Percentiles rank a stretch among this genome's conserved stretches.
These are phyloP conservation scores for Botrytis cinerea DNA, from an alignment of 2,329 filamentous ascomycete species.

Conservation along the genomic window DNA sequence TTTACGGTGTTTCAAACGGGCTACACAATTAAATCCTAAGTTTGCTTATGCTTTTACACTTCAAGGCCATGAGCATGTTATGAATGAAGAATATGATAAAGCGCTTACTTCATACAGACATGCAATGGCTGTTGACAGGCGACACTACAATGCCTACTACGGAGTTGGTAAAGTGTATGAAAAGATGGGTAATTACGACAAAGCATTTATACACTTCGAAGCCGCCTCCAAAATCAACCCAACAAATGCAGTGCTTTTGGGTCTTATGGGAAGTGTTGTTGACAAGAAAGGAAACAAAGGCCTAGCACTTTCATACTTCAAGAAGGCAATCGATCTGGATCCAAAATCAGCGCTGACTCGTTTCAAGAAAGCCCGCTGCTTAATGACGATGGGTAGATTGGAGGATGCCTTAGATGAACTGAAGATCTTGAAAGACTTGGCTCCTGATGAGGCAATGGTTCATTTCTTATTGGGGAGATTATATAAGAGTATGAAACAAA, in stretches of 20 bases:
- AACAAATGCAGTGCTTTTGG: constrained; percentile 87
- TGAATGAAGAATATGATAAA: constrained; percentile 97
- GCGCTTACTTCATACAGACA: constrained; percentile 84
- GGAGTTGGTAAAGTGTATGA: constrained; percentile 82
- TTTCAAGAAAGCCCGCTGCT: constrained; percentile 87
- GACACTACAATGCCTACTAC: constrained; percentile 99
- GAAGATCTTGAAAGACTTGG: constrained; percentile 84
- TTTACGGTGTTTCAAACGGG: constrained; percentile 89
- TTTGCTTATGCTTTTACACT: constrained; percentile 96
- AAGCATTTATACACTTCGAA: constrained; percentile 88
- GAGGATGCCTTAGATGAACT: constrained; percentile 78
- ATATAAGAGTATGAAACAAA: constrained; percentile 72
- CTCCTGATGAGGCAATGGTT: constrained; percentile 92
- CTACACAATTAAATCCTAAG: constrained; percentile 83
- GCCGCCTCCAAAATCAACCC: constrained; percentile 88
- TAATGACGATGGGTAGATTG: constrained; percentile 73
- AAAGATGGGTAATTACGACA: constrained; percentile 86
- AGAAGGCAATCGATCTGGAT: constrained; percentile 77
- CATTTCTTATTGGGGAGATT: constrained; percentile 91
- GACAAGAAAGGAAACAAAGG: constrained; percentile 86
- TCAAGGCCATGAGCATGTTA: constrained; percentile 92
- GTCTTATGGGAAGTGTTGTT: constrained; percentile 85
- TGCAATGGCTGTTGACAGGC: constrained; percentile 80
- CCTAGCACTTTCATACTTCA: constrained; percentile 82
- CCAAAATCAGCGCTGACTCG: constrained; percentile 80